Evolutionary conservation across 805 yeast species (phyloP).

Genomic region (Teunomyces pallodes): DNA sequence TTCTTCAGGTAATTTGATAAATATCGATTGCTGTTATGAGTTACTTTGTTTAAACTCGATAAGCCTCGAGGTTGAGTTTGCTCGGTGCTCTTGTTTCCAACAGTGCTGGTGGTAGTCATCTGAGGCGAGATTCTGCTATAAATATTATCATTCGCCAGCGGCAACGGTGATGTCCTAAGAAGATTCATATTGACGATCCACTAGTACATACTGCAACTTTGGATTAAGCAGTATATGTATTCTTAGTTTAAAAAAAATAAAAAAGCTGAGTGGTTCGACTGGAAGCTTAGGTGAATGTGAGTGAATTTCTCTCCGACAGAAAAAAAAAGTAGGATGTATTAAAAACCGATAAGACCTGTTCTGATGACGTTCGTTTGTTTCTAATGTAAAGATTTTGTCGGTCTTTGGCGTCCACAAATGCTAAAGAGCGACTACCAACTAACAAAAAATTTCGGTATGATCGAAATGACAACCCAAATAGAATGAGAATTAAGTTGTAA

Average conservation of each 20-base stretch:
- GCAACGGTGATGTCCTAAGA: conserved; percentile 10
- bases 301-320: background rate
- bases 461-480: background rate
- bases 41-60: background rate
- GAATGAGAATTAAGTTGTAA: background rate
- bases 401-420: background rate
- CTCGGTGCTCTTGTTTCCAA: background rate
- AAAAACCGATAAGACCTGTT: too few relatives aligned
- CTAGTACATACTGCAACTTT: conserved; percentile 1
- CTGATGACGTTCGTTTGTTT: too few relatives aligned
- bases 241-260: background rate
- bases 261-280: background rate
- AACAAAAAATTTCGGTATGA: background rate
- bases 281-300: background rate
- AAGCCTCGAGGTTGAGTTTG: background rate
- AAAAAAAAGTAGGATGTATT: background rate
- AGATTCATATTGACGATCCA: background rate
- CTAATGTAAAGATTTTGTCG: too few relatives aligned
- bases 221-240: background rate
- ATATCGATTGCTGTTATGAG: background rate
- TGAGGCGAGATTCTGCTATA: conserved; percentile 8
- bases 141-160: conserved; percentile 12
- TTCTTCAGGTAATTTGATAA: background rate
- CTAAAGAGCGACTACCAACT: background rate
- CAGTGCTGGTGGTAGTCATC: conserved; percentile 5